Conservation (phyloP, 2,329 filamentous ascomycete species). For the Aspergillus brunneoviolaceus region DNA sequence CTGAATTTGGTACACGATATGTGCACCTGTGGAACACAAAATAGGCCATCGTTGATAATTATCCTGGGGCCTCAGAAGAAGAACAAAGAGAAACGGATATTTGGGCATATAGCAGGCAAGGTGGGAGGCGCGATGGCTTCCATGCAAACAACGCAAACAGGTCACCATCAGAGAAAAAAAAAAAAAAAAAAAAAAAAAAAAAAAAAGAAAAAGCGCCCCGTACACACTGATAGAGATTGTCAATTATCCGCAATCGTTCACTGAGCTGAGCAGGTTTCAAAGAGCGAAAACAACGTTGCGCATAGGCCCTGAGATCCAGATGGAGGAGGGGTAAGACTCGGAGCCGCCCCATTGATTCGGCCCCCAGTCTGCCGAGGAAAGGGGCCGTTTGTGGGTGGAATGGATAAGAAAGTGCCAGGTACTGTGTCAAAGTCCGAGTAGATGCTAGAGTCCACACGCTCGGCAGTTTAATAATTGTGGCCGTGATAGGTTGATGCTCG, state of each 20-base stretch:
- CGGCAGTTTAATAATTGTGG: conserved; percentile 33
- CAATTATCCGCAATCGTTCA: neutral
- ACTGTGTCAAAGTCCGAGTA: neutral
- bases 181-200: neutral
- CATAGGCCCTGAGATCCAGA: neutral
- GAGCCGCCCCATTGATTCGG: neutral
- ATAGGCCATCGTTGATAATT: too few relatives aligned
- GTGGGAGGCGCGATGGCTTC: too few relatives aligned
- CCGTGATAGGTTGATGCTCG: conserved; percentile 39
- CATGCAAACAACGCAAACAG: neutral
- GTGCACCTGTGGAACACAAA: too few relatives aligned
- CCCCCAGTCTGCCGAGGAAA: neutral
- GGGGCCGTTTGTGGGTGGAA: neutral
- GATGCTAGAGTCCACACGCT: neutral
- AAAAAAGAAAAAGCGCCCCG: neutral
- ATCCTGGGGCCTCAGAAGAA: too few relatives aligned
- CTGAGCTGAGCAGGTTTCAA: neutral
- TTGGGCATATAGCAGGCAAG: too few relatives aligned
- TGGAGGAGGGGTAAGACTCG: neutral
- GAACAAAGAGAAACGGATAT: too few relatives aligned
- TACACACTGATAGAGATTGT: neutral
- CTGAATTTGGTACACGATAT: too few relatives aligned
- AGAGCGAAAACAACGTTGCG: neutral
- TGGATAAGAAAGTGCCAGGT: neutral
- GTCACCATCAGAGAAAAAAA: neutral